Evolutionary conservation across 129 eudicot genomes (phyloP), one percentile per base, ranked within the genome.

Genomic region (Solidago caesia): DNA sequence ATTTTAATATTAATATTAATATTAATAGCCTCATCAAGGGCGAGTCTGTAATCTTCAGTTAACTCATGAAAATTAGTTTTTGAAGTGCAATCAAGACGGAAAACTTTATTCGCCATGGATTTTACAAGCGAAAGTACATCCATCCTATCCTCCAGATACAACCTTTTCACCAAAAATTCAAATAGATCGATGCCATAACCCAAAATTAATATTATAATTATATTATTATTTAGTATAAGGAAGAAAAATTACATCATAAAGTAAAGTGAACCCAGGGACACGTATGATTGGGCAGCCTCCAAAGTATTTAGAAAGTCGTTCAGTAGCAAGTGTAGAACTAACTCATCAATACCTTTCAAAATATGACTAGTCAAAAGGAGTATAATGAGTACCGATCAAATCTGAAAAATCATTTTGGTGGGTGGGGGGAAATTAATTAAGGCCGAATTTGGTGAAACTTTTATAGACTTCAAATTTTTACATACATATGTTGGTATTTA

Each of bases 191-290:
- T 56, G 72, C 25, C 68, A 73, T 15, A 67, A 65, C 13, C 13
- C 9, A 29, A 49, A 61, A n/a, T n/a, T n/a, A n/a, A n/a, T n/a
- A n/a, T n/a, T n/a, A n/a, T n/a, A n/a, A n/a, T n/a, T 48, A 44
- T 29, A 6, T 7, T 5, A 74, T 0, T 44, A 10, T 42, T 4
- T 4, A 67, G 27, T 14, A 29, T 67, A 53, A 3, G 44, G 53
- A 71, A 67, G 44, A 62, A 11, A 5, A 46, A 41, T 83, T 82
- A 95, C 99, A 85, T 96, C 86, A 80, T 91, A 86, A 75, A n/a
- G n/a, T n/a, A n/a, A n/a, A n/a, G 99, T 95, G 84, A 95, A 95
- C 49, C 99, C 99, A 2, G 97, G 99, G 41, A 95, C 99, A 75
- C 89, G 88, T 78, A 95, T 85, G 64, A 91, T 76, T 67, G 99